Base-by-base conservation (phyloP, 148 eudicot genomes). In the Amaranthus palmeri region DNA sequence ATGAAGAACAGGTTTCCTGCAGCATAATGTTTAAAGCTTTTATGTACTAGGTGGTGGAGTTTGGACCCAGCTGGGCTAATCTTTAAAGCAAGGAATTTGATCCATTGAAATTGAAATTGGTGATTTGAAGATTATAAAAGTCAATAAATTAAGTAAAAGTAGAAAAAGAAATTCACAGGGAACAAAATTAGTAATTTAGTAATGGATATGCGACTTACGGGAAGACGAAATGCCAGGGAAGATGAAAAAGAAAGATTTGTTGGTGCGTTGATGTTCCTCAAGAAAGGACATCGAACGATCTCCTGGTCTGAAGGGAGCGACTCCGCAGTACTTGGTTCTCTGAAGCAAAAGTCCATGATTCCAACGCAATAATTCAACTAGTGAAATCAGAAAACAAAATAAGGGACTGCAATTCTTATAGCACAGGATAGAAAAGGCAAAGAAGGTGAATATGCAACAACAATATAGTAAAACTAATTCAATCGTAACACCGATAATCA, bases 191-290 rank as follows among this genome's bases (percentile, higher is more conserved):
- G 42, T 10, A 54, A 42, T 17, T 72, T 18, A 54, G 15, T 44
- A 61, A 52, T 18, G 54, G 67, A 11, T 61, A 53, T 44, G 13
- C 40, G 65, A 82, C 99, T 88, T 86, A 95, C 99, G 66, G 93
- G 92, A 44, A 85, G 54, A 55, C 90, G 77, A 72, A 92, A 84
- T 78, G 90, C 86, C 79, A 83, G 52, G 59, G 99, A 60, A 48
- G 90, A 72, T 72, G 87, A 71, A 67, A 95, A 86, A 54, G 96
- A 92, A 74, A 96, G 87, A 81, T 86, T 88, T 25, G 98, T 96
- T 7, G 97, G 99, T 80, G 86, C 85, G 81, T 92, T 87, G 70
- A 96, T 92, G 76, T 96, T 96, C 77, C 90, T 82, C 84, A 96
- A 74, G 79, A 96, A 96, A 44, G 99, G 99, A 65, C 99, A 96